Evolutionary conservation across 176 grass and related monocot species (phyloP), one percentile per base, ranked within the genome.

Genomic region (Ananas comosus): DNA sequence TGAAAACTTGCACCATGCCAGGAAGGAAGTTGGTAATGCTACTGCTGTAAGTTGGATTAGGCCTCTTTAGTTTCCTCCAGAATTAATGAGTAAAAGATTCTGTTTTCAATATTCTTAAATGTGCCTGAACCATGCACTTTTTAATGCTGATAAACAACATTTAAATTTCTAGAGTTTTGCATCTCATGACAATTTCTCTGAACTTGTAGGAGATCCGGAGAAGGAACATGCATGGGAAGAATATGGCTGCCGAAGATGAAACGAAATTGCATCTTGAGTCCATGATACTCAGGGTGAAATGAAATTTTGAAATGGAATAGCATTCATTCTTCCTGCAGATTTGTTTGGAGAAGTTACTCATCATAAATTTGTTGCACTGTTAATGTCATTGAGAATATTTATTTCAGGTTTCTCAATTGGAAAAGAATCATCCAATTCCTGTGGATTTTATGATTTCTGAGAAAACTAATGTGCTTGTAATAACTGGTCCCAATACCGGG

Each of bases 401-500:
- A 25, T 77, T 25, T 77, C 42, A 91, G 88, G 75, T 91, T 84
- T 85, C 72, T 51, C 67, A 87, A 64, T 67, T 91, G 53, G 88
- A 87, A 78, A 87, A 79, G 47, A 71, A 64, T 12, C 68, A 57
- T 51, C 88, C 84, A 48, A 67, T 87, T 24, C 88, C 88, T 70
- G 84, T 91, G 49, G 84, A 91, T 80, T 91, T 91, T 80, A 82
- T 82, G 79, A 64, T 91, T 74, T 74, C 88, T 68, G 76, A 81
- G 75, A 85, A 82, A 81, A 91, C 85, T 77, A 72, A 75, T 57
- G 84, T 91, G 25, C 78, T 91, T 77, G 81, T 91, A 57, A 91
- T 87, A 79, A 91, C 88, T 84, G 88, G 84, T 49, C 88, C 88
- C 72, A 91, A 91, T 77, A 91, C 84, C 49, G 88, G 88, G 50